phyloP scores from a whole-genome alignment of 2,329 filamentous ascomycete species.

The Pseudogymnoascus pannorum region DNA sequence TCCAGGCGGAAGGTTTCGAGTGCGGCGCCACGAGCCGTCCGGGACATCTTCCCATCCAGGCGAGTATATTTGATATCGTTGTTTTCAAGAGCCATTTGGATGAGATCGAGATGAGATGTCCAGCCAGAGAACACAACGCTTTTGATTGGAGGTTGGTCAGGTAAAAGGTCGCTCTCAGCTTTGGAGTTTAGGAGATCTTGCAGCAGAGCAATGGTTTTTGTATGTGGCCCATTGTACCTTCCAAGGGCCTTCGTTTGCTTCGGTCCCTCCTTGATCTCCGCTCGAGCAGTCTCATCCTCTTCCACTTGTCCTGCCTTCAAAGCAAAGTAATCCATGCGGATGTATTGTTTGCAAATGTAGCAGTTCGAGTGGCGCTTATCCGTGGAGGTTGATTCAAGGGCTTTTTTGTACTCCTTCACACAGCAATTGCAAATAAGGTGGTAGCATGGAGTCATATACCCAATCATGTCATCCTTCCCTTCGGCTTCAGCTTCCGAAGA shows the following conservation, averaged over 20 bases:
- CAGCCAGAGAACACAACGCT: conserved; percentile 95
- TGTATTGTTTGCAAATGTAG: conserved; percentile 57
- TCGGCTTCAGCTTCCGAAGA: conserved; percentile 50
- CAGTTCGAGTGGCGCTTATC: conserved; percentile 46
- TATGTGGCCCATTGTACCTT: conserved; percentile 77
- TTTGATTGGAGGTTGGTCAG: conserved; percentile 70
- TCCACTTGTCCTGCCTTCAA: conserved; percentile 45
- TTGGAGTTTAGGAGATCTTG: conserved; percentile 62
- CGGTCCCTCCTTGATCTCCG: conserved; percentile 25
- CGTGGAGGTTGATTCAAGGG: conserved; percentile 37
- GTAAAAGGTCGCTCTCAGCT: conserved; percentile 51
- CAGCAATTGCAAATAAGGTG: conserved; percentile 77
- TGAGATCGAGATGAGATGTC: conserved; percentile 90
- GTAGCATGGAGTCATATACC: conserved; percentile 78
- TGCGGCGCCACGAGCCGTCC: conserved; percentile 63
- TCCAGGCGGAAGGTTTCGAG: conserved; percentile 74
- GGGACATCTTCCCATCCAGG: conserved; percentile 86
- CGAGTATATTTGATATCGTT: conserved; percentile 63
- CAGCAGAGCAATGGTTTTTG: conserved; percentile 80
- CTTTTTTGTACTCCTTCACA: conserved; percentile 51
- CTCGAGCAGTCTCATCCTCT: conserved; percentile 23
- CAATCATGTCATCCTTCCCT: conserved; percentile 55
- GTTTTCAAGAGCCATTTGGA: conserved; percentile 69
- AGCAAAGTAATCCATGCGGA: conserved; percentile 58
- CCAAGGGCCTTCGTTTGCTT: conserved; percentile 54